phyloP scores from a whole-genome alignment of 1,284 basidiomycete species.

The Somion occarium region DNA sequence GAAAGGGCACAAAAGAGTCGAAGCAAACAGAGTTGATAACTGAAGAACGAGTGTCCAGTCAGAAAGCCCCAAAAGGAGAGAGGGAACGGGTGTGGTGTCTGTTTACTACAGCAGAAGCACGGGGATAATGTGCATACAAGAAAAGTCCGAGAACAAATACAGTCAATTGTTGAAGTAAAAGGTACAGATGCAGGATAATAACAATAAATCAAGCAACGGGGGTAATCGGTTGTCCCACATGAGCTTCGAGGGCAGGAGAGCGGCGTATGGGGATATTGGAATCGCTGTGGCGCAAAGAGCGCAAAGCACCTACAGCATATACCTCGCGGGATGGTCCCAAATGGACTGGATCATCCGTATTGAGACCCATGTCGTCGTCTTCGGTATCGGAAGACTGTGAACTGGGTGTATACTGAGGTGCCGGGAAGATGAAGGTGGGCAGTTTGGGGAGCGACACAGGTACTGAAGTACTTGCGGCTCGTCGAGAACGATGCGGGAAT shows the following conservation, averaged over 20 bases:
- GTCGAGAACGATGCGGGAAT: conserved; percentile 40
- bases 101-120: background rate
- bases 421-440: conserved; percentile 32
- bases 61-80: conserved; percentile 4
- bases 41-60: conserved; percentile 5
- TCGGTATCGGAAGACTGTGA: conserved; percentile 25
- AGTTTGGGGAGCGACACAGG: conserved; percentile 59
- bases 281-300: conserved; percentile 20
- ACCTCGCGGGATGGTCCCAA: background rate
- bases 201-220: conserved; percentile 16
- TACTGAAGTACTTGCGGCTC: conserved; percentile 33
- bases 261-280: conserved; percentile 16
- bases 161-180: background rate
- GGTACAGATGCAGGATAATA: background rate
- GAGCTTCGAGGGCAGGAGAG: conserved; percentile 14
- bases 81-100: background rate
- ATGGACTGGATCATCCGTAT: background rate
- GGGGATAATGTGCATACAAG: background rate
- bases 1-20: background rate
- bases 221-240: conserved; percentile 13
- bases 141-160: conserved; percentile 8
- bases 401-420: conserved; percentile 12
- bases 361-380: conserved; percentile 25
- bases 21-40: background rate
- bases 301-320: background rate